phyloP scores from a whole-genome alignment of 306 rosid genomes.

The Castanea sativa region DNA sequence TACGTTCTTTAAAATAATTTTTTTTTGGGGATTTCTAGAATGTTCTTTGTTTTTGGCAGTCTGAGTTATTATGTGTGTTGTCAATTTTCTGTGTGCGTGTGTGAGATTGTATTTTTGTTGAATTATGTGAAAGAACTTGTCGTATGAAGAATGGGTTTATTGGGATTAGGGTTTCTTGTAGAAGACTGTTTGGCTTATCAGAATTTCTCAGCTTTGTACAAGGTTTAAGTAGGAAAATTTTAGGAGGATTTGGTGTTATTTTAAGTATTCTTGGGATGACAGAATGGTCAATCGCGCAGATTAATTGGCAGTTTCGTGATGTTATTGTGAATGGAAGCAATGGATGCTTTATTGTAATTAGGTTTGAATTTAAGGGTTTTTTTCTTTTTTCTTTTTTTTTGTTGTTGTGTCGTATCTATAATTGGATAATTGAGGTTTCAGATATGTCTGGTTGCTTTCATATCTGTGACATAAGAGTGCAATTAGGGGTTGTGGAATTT shows the following conservation, averaged over 20 bases:
- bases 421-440: neutral
- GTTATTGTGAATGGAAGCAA: no score
- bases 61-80: neutral
- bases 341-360: no score
- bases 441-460: neutral
- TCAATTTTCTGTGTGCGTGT: neutral
- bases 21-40: neutral
- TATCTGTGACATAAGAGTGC: neutral
- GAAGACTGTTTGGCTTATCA: no score
- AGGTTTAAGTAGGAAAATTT: no score
- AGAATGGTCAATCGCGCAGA: no score
- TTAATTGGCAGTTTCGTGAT: no score
- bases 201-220: no score
- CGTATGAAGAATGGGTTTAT: no score
- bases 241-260: no score
- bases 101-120: neutral
- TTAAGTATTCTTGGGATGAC: no score
- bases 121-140: no score
- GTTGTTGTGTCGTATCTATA: neutral
- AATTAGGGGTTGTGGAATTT: neutral
- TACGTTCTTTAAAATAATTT: neutral
- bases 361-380: neutral
- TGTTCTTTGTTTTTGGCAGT: conserved; percentile 5
- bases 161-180: no score
- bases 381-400: neutral